Percentiles rank a stretch among this genome's conserved stretches.
Evolutionary conservation across 208 protist genomes (phyloP).

Genomic region (Leishmania tarentolae): DNA sequence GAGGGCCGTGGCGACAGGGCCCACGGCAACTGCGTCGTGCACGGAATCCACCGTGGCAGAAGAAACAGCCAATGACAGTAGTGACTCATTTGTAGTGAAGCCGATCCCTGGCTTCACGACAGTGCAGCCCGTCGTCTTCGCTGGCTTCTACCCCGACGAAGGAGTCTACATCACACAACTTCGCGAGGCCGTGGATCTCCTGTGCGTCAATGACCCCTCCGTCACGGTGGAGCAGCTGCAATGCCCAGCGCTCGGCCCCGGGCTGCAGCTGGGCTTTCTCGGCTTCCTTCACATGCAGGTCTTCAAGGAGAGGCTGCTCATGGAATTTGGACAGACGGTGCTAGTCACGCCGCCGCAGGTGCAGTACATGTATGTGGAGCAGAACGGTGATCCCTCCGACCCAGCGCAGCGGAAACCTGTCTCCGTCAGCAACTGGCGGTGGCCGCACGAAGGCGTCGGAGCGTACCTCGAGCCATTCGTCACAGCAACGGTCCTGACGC

Average conservation of each 20-base stretch:
- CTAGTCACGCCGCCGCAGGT: constrained; percentile 95
- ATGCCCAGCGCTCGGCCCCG: constrained; percentile 89
- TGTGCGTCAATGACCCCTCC: constrained; percentile 95
- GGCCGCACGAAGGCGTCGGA: constrained; percentile 82
- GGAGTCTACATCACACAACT: constrained; percentile 84
- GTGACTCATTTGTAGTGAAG: constrained; percentile 17
- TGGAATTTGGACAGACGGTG: constrained; percentile 92
- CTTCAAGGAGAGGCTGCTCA: constrained; percentile 94
- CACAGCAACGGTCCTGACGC: constrained; percentile 87
- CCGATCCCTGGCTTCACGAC: constrained; percentile 71
- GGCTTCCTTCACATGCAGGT: constrained; percentile 99
- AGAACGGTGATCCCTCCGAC: constrained; percentile 36
- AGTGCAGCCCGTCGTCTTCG: constrained; percentile 95
- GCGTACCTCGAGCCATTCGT: constrained; percentile 93
- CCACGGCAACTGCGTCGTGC: not conserved
- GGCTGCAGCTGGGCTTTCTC: constrained; percentile 97
- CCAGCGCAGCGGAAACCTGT: constrained; percentile 38
- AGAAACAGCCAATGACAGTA: not conserved
- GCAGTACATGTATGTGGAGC: constrained; percentile 82
- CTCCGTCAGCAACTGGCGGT: constrained; percentile 80
- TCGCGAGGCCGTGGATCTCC: constrained; percentile 88
- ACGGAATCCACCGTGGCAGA: not conserved
- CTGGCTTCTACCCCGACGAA: constrained; percentile 96
- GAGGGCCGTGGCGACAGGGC: not conserved
- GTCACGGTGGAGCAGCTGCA: constrained; percentile 87